Evolutionary conservation across 192 early-diverging fungal genomes (phyloP).

Genomic region (Allomyces macrogynus): DNA sequence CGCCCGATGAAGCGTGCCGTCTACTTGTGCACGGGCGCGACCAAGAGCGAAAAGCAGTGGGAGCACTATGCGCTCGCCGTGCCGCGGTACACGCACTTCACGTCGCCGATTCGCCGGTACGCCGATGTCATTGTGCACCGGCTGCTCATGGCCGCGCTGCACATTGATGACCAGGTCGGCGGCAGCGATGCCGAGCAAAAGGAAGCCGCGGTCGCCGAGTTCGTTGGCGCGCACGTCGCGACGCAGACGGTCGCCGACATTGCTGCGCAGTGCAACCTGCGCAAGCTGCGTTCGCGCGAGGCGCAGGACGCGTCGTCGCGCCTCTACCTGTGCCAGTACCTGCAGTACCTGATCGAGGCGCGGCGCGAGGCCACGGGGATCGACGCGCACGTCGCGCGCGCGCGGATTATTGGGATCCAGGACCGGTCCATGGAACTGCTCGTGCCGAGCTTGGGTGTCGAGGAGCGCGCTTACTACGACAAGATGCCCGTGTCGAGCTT

Average conservation of each 20-base stretch:
- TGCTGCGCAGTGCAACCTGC: background rate
- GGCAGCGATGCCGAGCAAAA: background rate
- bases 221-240: background rate
- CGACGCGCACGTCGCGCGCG: background rate
- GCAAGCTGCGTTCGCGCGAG: background rate
- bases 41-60: background rate
- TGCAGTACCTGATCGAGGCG: background rate
- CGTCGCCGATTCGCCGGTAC: slow-evolving; percentile 18
- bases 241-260: background rate
- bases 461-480: background rate
- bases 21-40: slow-evolving; percentile 1
- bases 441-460: background rate
- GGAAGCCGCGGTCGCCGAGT: background rate
- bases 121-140: slow-evolving; percentile 62
- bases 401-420: background rate
- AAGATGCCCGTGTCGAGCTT: background rate
- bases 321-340: background rate
- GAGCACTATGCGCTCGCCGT: slow-evolving; percentile 1
- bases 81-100: slow-evolving; percentile 2
- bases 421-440: background rate
- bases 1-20: slow-evolving; percentile 3
- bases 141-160: slow-evolving; percentile 23
- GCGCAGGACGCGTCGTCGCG: background rate
- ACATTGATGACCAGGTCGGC: too few species aligned
- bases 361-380: background rate